Evolutionary conservation across 148 eudicot species (phyloP).

Genomic region (Drosera capensis): DNA sequence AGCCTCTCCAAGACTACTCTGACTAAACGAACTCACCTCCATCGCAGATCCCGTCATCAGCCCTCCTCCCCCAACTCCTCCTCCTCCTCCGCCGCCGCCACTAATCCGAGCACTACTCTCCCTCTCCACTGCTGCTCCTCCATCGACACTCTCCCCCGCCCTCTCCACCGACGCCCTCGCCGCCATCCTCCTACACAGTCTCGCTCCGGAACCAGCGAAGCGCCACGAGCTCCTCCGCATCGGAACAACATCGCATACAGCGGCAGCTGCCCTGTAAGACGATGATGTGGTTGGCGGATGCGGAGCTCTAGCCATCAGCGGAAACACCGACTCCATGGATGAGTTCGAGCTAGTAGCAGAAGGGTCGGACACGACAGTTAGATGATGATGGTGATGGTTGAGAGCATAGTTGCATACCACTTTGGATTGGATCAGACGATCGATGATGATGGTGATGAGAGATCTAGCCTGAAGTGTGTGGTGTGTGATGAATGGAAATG

Average conservation of each 20-base stretch:
- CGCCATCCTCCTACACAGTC: constrained; percentile 9
- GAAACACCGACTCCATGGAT: too few relatives aligned
- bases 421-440: too few relatives aligned
- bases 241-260: constrained; percentile 14
- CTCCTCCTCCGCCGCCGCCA: constrained; percentile 2
- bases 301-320: constrained; percentile 37
- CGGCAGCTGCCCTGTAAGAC: constrained; percentile 22
- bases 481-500: too few relatives aligned
- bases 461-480: too few relatives aligned
- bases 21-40: constrained; percentile 89
- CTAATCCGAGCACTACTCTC: too few relatives aligned
- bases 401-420: too few relatives aligned
- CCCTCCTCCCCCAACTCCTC: constrained; percentile 17
- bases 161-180: constrained; percentile 38
- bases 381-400: too few relatives aligned
- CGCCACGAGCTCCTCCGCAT: constrained; percentile 10
- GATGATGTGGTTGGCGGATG: constrained; percentile 40
- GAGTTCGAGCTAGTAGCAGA: too few relatives aligned
- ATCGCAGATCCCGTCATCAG: constrained; percentile 52
- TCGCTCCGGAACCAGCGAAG: neutral
- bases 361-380: too few relatives aligned
- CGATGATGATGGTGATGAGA: too few relatives aligned
- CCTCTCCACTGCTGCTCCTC: constrained; percentile 25
- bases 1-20: constrained; percentile 41
- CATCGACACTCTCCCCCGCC: constrained; percentile 23